phyloP scores from a whole-genome alignment of 2,329 filamentous ascomycete species.

The Apiospora kogelbergensis region DNA sequence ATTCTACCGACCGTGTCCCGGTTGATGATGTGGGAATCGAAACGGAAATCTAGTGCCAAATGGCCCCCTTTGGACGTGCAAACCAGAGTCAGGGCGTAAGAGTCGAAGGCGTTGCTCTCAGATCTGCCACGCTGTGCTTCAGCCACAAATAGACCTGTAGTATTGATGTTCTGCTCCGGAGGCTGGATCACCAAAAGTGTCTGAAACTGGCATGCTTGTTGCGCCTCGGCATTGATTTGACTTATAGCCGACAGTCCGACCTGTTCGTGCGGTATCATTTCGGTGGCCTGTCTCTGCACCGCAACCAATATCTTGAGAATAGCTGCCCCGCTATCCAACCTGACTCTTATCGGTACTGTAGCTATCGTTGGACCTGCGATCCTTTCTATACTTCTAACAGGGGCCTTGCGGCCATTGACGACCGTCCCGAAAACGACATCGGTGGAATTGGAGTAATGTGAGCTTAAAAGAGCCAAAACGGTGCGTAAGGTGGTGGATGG shows the following conservation, averaged over 20 bases:
- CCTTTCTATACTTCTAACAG: not conserved
- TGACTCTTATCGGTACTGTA: not conserved
- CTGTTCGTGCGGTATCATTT: not conserved
- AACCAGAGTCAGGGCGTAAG: constrained; percentile 49
- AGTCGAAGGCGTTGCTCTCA: constrained; percentile 12
- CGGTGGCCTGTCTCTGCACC: not conserved
- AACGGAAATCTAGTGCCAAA: constrained; percentile 10
- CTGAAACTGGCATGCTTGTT: constrained; percentile 21
- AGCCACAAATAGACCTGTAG: constrained; percentile 28
- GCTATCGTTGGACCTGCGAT: not conserved
- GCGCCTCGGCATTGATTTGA: not conserved
- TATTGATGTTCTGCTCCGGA: constrained; percentile 43
- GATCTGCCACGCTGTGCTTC: constrained; percentile 22
- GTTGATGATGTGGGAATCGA: constrained; percentile 14
- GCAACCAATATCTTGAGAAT: not conserved
- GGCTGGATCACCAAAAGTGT: not conserved
- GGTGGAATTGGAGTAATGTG: not conserved
- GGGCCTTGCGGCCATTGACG: not conserved
- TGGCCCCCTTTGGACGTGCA: constrained; percentile 37
- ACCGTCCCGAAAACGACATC: not conserved
- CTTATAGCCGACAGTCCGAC: not conserved
- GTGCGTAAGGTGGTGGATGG: not conserved
- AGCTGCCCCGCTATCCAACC: not conserved
- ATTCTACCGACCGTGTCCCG: constrained; percentile 10
- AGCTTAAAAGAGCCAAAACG: not conserved